Percentiles rank a stretch among this genome's conserved stretches.
Evolutionary conservation across 148 eudicot genomes (phyloP).

Genomic region (Dysphania ambrosioides): DNA sequence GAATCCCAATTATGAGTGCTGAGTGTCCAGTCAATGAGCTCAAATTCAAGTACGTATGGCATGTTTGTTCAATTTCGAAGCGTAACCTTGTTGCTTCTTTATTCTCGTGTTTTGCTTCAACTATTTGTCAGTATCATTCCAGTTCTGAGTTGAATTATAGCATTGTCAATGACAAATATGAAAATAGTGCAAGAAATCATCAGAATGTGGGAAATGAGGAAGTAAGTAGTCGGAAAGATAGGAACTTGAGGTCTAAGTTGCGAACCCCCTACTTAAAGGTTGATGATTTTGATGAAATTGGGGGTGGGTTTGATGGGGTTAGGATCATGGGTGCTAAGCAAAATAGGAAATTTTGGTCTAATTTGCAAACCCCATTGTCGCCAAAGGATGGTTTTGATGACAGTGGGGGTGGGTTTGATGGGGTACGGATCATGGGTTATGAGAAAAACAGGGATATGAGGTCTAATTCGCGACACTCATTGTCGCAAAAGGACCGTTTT

Average conservation of each 20-base stretch:
- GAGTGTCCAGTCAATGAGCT: conserved; percentile 1
- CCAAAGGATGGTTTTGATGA: conserved; percentile 10
- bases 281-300: conserved; percentile 9
- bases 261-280: too few species aligned
- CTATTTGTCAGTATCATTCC: conserved; percentile 1
- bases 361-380: not conserved
- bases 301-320: not conserved
- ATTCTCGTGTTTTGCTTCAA: conserved; percentile 9
- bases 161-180: not conserved
- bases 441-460: too few species aligned
- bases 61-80: not conserved
- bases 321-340: conserved; percentile 3
- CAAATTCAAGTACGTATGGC: not conserved
- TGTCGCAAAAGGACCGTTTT: too few species aligned
- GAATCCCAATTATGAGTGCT: conserved; percentile 14
- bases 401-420: conserved; percentile 12
- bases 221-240: conserved; percentile 13
- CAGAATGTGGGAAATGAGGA: conserved; percentile 8
- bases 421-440: not conserved
- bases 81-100: conserved; percentile 14
- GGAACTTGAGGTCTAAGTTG: conserved; percentile 14
- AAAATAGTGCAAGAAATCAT: conserved; percentile 2
- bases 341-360: conserved; percentile 8
- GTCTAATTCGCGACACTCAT: too few species aligned
- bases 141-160: not conserved